Base-by-base conservation (phyloP, 1,284 basidiomycete genomes). In the Boletus sp. region DNA sequence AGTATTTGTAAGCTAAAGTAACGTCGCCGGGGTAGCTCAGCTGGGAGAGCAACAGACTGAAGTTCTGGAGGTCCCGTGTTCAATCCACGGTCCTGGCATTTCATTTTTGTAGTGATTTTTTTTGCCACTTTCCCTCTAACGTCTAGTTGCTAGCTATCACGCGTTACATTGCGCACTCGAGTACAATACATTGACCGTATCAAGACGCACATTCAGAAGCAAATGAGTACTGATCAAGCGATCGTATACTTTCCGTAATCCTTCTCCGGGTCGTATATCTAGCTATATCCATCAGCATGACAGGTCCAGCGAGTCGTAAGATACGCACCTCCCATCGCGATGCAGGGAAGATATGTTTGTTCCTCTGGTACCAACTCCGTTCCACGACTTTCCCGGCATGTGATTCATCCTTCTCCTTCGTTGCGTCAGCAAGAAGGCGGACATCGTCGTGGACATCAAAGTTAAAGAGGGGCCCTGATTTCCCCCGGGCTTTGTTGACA, bases 381-480 rank as follows among this genome's bases (percentile, higher is more conserved):
- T 98, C 93, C 9, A 99, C 95, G 3, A 99, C 95, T 66, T 99
- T 99, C 2, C 96, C 96, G 0, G 96, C 96, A 63, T 99, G 96
- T 8, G 91, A 94, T 71, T 99, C 96, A 63, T 99, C 94, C 71
- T 98, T 99, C 69, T 99, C 95, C 52, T 88, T 82, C 0, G 92
- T 91, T 1, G 95, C 95, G 64, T 99, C 96, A 14, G 91, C 84
- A n/a, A 98, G 75, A 54, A 99, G 69, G 5, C 96, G 89, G 9
- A 99, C 89, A 65, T 99, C 95, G 64, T 99, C 95, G 68, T 99
- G 95, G 7, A 98, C 96, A 67, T 99, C 96, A 67, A 99, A 99
- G 69, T 92, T 96, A 75, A 99, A 99, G 45, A 99, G 70, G 1
- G 95, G 95, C 0, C 95, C 96, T 0, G 94, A 97, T 70, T 99